phyloP scores from a whole-genome alignment of 2,329 filamentous ascomycete genomes.

The Botrytis deweyae region DNA sequence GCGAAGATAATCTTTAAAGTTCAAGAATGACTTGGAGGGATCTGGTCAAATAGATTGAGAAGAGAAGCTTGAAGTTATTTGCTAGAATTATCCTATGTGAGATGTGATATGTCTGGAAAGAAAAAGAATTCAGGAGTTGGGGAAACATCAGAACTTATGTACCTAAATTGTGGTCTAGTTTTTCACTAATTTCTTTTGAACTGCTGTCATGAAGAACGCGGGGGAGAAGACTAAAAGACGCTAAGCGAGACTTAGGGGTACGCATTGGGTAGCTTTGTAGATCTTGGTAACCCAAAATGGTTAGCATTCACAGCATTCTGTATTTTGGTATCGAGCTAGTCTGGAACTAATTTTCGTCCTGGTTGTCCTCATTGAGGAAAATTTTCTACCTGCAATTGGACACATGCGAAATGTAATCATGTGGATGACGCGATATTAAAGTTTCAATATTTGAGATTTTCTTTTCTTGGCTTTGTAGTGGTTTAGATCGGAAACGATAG shows the following conservation, averaged over 20 bases:
- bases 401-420: not conserved
- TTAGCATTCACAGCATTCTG: not conserved
- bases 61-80: not conserved
- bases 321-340: not conserved
- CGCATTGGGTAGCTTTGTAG: not conserved
- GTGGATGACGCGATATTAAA: not conserved
- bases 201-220: not conserved
- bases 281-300: not conserved
- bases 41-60: not conserved
- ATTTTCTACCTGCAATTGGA: not conserved
- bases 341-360: not conserved
- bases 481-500: not conserved
- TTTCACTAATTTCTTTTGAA: not conserved
- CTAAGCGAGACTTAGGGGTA: not conserved
- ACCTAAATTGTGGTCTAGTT: not conserved
- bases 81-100: not conserved
- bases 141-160: not conserved
- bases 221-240: not conserved
- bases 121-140: not conserved
- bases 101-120: not conserved
- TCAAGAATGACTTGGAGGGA: not conserved
- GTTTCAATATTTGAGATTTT: not conserved
- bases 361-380: not conserved
- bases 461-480: not conserved
- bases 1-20: not conserved